Percentiles rank a stretch among this genome's conserved stretches.
phyloP scores from a whole-genome alignment of 495 filamentous ascomycete genomes.

The Lasiosphaeria hispida region DNA sequence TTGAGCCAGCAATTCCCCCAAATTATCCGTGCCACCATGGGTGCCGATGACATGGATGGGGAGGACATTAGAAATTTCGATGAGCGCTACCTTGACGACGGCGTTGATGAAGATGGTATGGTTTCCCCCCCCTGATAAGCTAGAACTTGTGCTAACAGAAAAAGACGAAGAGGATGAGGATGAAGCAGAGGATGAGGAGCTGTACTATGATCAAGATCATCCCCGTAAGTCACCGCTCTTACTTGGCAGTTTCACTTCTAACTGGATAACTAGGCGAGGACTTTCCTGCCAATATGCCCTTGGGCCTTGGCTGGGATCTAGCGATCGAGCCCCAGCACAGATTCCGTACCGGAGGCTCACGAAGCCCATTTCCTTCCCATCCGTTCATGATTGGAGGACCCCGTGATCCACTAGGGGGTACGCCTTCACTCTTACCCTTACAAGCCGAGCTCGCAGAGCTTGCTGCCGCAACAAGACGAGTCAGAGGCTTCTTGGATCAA shows the following conservation, averaged over 20 bases:
- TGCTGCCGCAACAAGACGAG: neutral
- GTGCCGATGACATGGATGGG: slow-evolving; percentile 60
- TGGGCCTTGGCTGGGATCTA: slow-evolving; percentile 48
- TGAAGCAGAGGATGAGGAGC: slow-evolving; percentile 65
- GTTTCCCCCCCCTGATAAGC: slow-evolving; percentile 14
- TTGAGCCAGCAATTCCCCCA: slow-evolving; percentile 48
- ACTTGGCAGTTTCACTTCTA: slow-evolving; percentile 17
- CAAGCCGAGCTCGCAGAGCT: neutral
- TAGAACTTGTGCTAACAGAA: slow-evolving; percentile 29
- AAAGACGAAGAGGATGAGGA: slow-evolving; percentile 72
- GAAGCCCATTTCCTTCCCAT: slow-evolving; percentile 35
- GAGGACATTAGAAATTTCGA: slow-evolving; percentile 45
- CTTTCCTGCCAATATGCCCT: slow-evolving; percentile 37
- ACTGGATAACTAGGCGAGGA: slow-evolving; percentile 49
- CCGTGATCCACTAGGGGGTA: slow-evolving; percentile 47
- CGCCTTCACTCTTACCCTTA: slow-evolving; percentile 9
- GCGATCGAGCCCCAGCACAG: slow-evolving; percentile 38
- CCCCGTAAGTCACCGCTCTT: slow-evolving; percentile 54
- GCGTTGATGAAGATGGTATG: slow-evolving; percentile 59
- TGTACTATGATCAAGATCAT: slow-evolving; percentile 64
- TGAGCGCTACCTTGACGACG: slow-evolving; percentile 67
- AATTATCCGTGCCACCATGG: slow-evolving; percentile 59
- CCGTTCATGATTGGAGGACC: slow-evolving; percentile 46
- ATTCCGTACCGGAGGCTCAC: slow-evolving; percentile 27
- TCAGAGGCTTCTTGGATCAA: neutral